Evolutionary conservation across 371 early-diverging fungal species (phyloP).

Genomic region (Encephalitozoon romaleae): DNA sequence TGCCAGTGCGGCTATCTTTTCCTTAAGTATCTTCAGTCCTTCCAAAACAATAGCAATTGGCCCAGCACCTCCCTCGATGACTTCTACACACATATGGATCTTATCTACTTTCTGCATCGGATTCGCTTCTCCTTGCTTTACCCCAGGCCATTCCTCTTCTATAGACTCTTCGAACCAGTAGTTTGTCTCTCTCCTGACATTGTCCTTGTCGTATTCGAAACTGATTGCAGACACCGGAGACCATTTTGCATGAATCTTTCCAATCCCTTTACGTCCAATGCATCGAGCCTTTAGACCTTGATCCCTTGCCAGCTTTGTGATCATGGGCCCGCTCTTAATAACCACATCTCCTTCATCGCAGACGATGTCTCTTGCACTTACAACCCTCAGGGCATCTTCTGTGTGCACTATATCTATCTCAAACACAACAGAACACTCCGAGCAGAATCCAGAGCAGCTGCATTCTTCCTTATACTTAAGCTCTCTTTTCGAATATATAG

Average conservation of each 20-base stretch:
- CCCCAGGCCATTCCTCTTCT: slow-evolving; percentile 48
- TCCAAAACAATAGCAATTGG: slow-evolving; percentile 49
- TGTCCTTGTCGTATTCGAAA: slow-evolving; percentile 92
- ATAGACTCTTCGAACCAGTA: slow-evolving; percentile 85
- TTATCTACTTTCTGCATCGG: slow-evolving; percentile 23
- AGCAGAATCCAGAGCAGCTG: slow-evolving; percentile 69
- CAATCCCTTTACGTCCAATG: slow-evolving; percentile 81
- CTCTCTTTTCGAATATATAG: slow-evolving; percentile 76
- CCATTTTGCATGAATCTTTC: slow-evolving; percentile 92
- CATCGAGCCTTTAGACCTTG: slow-evolving; percentile 79
- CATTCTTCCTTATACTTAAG: slow-evolving; percentile 60
- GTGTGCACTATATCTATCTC: slow-evolving; percentile 64
- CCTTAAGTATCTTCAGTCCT: slow-evolving; percentile 48
- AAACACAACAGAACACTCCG: slow-evolving; percentile 76
- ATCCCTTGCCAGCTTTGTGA: slow-evolving; percentile 84
- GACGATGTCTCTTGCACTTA: slow-evolving; percentile 61
- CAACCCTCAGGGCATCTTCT: slow-evolving; percentile 4
- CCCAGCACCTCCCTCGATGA: slow-evolving; percentile 51
- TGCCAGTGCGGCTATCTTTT: slow-evolving; percentile 20
- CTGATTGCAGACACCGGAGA: slow-evolving; percentile 85
- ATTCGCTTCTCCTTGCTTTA: slow-evolving; percentile 32
- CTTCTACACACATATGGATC: slow-evolving; percentile 57
- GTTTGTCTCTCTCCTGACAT: slow-evolving; percentile 72
- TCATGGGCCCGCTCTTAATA: slow-evolving; percentile 74
- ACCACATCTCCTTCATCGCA: slow-evolving; percentile 67